A percentile compares a stretch with the other conserved stretches of the same genome.
These are phyloP conservation scores for button mushroom (Agaricus bisporus) DNA, from an alignment of 768 basidiomycete genomes.

Conservation along the genomic window DNA sequence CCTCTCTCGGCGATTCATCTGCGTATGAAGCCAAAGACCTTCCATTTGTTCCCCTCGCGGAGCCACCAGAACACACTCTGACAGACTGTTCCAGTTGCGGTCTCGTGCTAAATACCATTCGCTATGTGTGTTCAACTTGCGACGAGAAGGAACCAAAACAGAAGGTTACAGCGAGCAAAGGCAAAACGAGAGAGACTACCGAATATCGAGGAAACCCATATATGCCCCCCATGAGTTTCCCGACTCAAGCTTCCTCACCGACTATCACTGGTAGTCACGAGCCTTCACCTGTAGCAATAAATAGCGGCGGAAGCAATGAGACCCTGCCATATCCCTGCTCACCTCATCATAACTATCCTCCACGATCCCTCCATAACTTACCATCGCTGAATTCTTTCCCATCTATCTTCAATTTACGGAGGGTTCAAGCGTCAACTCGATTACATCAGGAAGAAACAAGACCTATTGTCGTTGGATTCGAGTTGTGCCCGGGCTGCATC, in stretches of 20 bases:
- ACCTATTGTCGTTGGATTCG: conserved; percentile 49
- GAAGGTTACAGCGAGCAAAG: conserved; percentile 22
- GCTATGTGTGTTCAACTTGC: conserved; percentile 87
- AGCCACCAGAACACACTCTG: conserved; percentile 52
- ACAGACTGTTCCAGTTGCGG: conserved; percentile 86
- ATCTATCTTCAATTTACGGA: conserved; percentile 16
- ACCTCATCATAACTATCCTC: conserved; percentile 17
- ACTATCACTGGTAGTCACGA: conserved; percentile 17
- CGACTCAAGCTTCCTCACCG: conserved; percentile 3
- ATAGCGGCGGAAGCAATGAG: conserved; percentile 15
- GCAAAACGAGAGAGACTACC: conserved; percentile 39
- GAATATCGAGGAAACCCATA: not conserved
- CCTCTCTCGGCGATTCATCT: conserved; percentile 5
- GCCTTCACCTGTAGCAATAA: conserved; percentile 6
- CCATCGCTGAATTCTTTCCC: conserved; percentile 29
- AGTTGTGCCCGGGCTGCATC: conserved; percentile 79
- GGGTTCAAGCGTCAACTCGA: conserved; percentile 11
- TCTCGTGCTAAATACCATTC: conserved; percentile 65
- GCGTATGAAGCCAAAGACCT: conserved; percentile 40
- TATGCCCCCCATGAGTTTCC: not conserved
- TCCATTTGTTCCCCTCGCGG: conserved; percentile 39
- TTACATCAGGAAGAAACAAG: conserved; percentile 11
- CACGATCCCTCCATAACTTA: conserved; percentile 19
- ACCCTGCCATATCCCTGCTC: conserved; percentile 1
- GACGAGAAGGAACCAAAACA: conserved; percentile 61